These are phyloP conservation scores for Anastatica hierochuntica DNA, from an alignment of 345 rosid genomes.

Conservation along the genomic window DNA sequence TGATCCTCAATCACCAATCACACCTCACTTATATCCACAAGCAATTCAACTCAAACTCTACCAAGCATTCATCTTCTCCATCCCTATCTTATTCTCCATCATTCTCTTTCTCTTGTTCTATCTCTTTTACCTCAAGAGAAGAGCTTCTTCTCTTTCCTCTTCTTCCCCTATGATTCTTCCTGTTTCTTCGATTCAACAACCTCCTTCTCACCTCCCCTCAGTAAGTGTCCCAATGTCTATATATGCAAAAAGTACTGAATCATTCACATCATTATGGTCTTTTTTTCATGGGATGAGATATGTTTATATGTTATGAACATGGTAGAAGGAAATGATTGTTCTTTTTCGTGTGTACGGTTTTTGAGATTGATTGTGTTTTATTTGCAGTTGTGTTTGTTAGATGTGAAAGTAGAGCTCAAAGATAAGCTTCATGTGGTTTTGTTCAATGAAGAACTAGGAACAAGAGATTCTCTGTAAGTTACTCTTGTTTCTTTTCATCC, in stretches of 20 bases:
- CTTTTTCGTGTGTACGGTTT: no score
- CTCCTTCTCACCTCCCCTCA: slow-evolving; percentile 32
- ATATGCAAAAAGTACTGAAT: neutral
- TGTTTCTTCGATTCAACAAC: slow-evolving; percentile 26
- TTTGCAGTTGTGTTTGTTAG: slow-evolving; percentile 43
- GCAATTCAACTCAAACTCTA: slow-evolving; percentile 85
- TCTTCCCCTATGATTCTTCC: slow-evolving; percentile 41
- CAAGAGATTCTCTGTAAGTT: slow-evolving; percentile 80
- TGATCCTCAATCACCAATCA: slow-evolving; percentile 42
- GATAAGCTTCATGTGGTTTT: slow-evolving; percentile 56
- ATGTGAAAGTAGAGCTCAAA: slow-evolving; percentile 46
- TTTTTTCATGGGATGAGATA: no score
- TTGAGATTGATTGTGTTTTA: slow-evolving; percentile 5
- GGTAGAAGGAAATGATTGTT: no score
- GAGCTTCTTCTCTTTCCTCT: slow-evolving; percentile 46
- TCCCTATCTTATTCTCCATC: slow-evolving; percentile 84
- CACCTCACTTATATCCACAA: slow-evolving; percentile 73
- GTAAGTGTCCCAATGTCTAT: slow-evolving; percentile 33
- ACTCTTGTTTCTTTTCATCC: neutral
- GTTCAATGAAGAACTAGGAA: slow-evolving; percentile 67
- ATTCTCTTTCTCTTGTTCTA: slow-evolving; percentile 82
- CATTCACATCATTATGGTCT: no score
- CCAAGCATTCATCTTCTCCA: slow-evolving; percentile 94
- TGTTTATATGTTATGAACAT: no score
- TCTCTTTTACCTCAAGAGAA: slow-evolving; percentile 90